Evolutionary conservation across 768 basidiomycete species (phyloP).

Genomic region (Polyporus arcularius): DNA sequence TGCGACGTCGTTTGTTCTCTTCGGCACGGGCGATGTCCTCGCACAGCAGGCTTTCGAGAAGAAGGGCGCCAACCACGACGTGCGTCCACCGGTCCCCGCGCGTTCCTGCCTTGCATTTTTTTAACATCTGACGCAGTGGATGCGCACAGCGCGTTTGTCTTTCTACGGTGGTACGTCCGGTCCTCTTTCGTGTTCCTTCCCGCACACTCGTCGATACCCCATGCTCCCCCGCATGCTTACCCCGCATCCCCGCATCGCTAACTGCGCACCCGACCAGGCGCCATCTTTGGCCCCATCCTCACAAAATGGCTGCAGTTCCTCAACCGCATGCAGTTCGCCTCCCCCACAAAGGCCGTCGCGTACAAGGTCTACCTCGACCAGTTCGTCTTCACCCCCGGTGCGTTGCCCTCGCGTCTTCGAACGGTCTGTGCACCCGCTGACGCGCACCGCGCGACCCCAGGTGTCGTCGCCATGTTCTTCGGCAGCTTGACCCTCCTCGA

Average conservation of each 20-base stretch:
- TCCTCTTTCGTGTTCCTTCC: neutral
- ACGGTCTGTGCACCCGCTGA: neutral
- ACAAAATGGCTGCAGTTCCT: slow-evolving; percentile 82
- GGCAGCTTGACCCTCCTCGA: slow-evolving; percentile 80
- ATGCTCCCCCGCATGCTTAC: neutral
- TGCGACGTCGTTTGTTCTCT: slow-evolving; percentile 63
- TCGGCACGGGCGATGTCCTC: slow-evolving; percentile 75
- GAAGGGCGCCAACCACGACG: slow-evolving; percentile 74
- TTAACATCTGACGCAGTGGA: slow-evolving; percentile 39
- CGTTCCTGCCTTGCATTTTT: neutral
- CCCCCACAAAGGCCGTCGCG: slow-evolving; percentile 55
- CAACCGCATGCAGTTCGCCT: slow-evolving; percentile 68
- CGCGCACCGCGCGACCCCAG: slow-evolving; percentile 23
- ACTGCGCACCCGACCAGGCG: slow-evolving; percentile 40
- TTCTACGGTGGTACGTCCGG: slow-evolving; percentile 66
- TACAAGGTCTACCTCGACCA: slow-evolving; percentile 84
- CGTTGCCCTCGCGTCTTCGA: slow-evolving; percentile 17
- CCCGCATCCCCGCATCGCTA: neutral
- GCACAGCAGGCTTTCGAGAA: slow-evolving; percentile 86
- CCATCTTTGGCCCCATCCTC: slow-evolving; percentile 77
- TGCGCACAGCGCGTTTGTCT: slow-evolving; percentile 61
- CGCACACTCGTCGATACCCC: neutral
- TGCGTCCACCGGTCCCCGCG: slow-evolving; percentile 35
- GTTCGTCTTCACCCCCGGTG: slow-evolving; percentile 70
- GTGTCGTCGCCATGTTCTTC: slow-evolving; percentile 58